Evolutionary conservation across 2,329 filamentous ascomycete species (phyloP), one percentile per base, ranked within the genome.

Genomic region (Xylaria hypoxylon): DNA sequence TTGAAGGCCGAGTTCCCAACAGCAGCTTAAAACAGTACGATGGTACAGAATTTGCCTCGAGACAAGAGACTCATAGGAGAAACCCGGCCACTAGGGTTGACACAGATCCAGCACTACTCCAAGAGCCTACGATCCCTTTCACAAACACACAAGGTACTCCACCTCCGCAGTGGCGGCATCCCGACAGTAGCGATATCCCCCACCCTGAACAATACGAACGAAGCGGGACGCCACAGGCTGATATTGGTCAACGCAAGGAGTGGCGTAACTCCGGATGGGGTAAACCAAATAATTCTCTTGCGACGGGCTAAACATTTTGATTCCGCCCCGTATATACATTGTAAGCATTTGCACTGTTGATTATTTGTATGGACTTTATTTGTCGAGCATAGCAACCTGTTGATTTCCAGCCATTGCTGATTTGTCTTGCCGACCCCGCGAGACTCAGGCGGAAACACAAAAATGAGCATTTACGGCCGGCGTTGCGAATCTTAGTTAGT

Each of bases 21-120:
- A 79, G 80, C 13, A 83, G 84, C 6, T 81, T 84, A 48, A 81
- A 89, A 81, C 80, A 92, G 83, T 82, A 87, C 81, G 87, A 89
- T 79, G 80, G 85, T 75, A 81, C 85, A 77, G 84, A 89, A 76
- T 81, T 85, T 77, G 81, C 84, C 76, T 81, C 84, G 79, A 82
- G 85, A 79, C 84, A 84, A 77, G 86, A 87, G 78, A 84, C 91
- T 53, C 45, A 65, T 80, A 80, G 85, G 75, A 84, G 83, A 59
- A 86, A 83, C 35, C 82, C 83, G 65, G 88, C 82, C 75, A 82
- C 85, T 60, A 80, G 91, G 64, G 93, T 97, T 59, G 94, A 97
- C 76, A 93, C 91, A n/a, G 95, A 98, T 76, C 92, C 92, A 5
- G 87, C 92, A 24, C 88, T 70, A 11, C 61, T 97, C 38, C 86